These are phyloP conservation scores for Boletus patriciae DNA, from an alignment of 768 basidiomycete species.

Conservation along the genomic window DNA sequence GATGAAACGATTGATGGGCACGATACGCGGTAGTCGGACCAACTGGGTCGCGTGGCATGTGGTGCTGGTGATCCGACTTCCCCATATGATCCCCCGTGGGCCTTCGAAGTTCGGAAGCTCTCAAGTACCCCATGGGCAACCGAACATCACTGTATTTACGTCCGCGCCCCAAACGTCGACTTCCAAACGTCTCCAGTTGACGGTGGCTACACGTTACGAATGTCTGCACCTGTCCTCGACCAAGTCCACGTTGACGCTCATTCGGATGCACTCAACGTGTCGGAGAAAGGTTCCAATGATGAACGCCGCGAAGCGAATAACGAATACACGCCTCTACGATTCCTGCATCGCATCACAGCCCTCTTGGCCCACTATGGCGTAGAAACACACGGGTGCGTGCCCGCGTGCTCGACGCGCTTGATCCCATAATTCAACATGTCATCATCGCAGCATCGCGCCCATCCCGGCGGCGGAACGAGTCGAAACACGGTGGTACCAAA, in stretches of 20 bases:
- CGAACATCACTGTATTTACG: background rate
- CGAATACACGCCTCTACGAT: slow-evolving; percentile 4
- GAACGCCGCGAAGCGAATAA: background rate
- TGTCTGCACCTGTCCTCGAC: slow-evolving; percentile 5
- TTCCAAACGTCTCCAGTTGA: background rate
- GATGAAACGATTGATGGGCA: no score
- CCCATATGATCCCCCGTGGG: no score
- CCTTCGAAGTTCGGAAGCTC: no score
- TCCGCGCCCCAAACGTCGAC: background rate
- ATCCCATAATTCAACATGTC: background rate
- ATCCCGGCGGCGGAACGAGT: slow-evolving; percentile 37
- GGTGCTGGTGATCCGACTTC: no score
- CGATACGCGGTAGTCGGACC: background rate
- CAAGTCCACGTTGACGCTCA: background rate
- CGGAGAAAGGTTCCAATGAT: slow-evolving; percentile 2
- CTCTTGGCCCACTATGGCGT: slow-evolving; percentile 38
- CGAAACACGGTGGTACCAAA: slow-evolving; percentile 44
- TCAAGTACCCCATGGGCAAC: background rate
- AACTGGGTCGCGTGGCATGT: no score
- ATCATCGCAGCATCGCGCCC: slow-evolving; percentile 37
- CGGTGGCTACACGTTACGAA: background rate
- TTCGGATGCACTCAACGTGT: background rate
- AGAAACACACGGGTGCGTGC: slow-evolving; percentile 42
- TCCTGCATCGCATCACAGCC: slow-evolving; percentile 24
- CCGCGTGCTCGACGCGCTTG: background rate